Percentiles rank a stretch among this genome's conserved stretches.
These are phyloP conservation scores for Trichaptum fuscoviolaceum DNA, from an alignment of 768 basidiomycete species.

Conservation along the genomic window DNA sequence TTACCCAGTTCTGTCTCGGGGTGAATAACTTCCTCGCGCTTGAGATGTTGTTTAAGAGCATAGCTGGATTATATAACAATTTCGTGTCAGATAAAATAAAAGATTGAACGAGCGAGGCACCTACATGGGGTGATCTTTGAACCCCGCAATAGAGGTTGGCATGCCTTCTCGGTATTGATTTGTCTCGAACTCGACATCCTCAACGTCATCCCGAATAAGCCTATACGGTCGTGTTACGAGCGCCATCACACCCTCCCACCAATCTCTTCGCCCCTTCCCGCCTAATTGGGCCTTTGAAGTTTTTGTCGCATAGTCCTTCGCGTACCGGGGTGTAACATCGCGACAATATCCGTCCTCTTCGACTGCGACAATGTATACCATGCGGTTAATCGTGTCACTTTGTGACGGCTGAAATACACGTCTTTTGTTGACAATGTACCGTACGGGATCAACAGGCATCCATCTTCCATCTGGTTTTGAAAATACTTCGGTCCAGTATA, in stretches of 20 bases:
- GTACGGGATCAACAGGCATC: conserved; percentile 89
- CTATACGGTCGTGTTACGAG: conserved; percentile 71
- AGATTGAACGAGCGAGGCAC: conserved; percentile 20
- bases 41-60: conserved; percentile 81
- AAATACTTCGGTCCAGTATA: conserved; percentile 97
- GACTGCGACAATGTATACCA: conserved; percentile 89
- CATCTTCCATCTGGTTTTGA: conserved; percentile 87
- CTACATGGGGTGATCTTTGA: conserved; percentile 93
- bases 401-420: conserved; percentile 71
- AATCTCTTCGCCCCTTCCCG: conserved; percentile 62
- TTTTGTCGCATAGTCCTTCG: conserved; percentile 72
- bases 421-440: conserved; percentile 73
- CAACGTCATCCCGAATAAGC: conserved; percentile 88
- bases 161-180: conserved; percentile 84
- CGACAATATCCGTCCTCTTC: conserved; percentile 92
- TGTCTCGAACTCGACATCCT: conserved; percentile 81
- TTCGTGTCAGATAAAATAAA: conserved; percentile 1
- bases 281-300: conserved; percentile 75
- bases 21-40: conserved; percentile 79
- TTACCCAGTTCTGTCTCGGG: conserved; percentile 80
- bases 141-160: conserved; percentile 85
- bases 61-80: conserved; percentile 44
- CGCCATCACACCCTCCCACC: conserved; percentile 76
- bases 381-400: conserved; percentile 61
- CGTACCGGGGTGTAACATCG: conserved; percentile 90